Evolutionary conservation across 2,329 filamentous ascomycete genomes (phyloP).

Genomic region (Microdochium nivale): DNA sequence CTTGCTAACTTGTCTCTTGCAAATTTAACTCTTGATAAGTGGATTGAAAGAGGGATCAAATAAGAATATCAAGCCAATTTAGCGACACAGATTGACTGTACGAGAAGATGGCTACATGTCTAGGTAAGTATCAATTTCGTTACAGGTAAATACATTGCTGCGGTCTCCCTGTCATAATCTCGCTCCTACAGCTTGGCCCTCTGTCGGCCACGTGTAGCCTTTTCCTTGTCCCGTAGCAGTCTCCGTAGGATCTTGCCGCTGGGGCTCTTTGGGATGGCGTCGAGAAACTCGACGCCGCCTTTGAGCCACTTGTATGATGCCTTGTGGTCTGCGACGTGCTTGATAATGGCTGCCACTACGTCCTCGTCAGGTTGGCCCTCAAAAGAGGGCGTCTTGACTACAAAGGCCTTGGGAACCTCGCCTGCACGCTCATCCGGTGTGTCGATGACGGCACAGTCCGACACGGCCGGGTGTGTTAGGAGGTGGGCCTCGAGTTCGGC

Average conservation of each 20-base stretch:
- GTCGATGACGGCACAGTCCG: constrained; percentile 71
- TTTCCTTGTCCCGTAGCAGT: constrained; percentile 58
- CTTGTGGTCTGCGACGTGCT: constrained; percentile 47
- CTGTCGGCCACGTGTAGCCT: constrained; percentile 47
- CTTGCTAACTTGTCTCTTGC: too few species aligned
- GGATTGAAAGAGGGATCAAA: too few species aligned
- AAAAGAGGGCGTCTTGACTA: constrained; percentile 43
- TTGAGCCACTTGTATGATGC: constrained; percentile 50
- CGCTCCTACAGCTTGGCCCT: constrained; percentile 49
- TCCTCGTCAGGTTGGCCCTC: constrained; percentile 23
- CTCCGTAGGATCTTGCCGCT: constrained; percentile 57
- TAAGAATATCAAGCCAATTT: too few species aligned
- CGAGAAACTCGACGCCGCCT: constrained; percentile 43
- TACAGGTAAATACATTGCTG: too few species aligned
- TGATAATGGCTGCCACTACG: constrained; percentile 33
- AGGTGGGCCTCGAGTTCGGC: constrained; percentile 77
- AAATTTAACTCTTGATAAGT: too few species aligned
- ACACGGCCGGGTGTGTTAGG: constrained; percentile 64
- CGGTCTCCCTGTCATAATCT: too few species aligned
- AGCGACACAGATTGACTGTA: too few species aligned
- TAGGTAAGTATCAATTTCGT: too few species aligned
- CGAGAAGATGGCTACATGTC: neutral
- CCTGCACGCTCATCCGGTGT: constrained; percentile 55
- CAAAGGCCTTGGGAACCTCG: constrained; percentile 59
- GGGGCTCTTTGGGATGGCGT: constrained; percentile 54